Base-by-base conservation (phyloP, 2,329 filamentous ascomycete genomes). In the Aspergillus hiratsukae region DNA sequence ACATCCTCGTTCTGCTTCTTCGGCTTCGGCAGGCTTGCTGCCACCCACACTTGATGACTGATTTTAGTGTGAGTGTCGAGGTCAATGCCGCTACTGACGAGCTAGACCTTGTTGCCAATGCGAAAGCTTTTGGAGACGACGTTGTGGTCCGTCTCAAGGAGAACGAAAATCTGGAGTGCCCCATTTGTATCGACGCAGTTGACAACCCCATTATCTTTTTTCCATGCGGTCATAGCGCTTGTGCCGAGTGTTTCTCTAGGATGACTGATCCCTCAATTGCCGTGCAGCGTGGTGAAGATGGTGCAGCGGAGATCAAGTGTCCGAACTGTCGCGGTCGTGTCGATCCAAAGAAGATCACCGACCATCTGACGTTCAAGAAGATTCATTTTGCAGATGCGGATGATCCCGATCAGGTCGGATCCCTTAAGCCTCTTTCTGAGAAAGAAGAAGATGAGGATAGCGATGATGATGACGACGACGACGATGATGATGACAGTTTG, bases 161-260 rank as follows among this genome's bases (percentile, higher is more conserved):
- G 11, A 74, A 77, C 5, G 79, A 85, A 1, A 81, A 79, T 2
- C 90, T 93, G 51, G 87, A 92, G 68, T 96, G 91, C 66, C 89
- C 89, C 0, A 86, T 94, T 21, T 96, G 91, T 70, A 87, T 89
- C 57, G 91, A 96, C 65, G 85, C 80, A 2, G 84, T 87, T 6
- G 79, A 82, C 14, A 91, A 92, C 59, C 89, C 90, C 0, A 83
- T 83, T 3, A 89, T 96, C 60, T 87, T 92, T 70, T 80, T 90
- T 52, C 90, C 90, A 1, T 96, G 91, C 66, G 91, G 91, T 1
- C 91, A 96, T 67, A 84, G 87, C 58, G 85, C 86, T 25, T 96
- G 91, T 72, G 77, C 81, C 1, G 87, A 91, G 60, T 96, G 91
- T 68, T 86, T 94, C 58, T 81, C 84, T 5, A 84, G 82, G 54